Conservation (phyloP, 2,329 filamentous ascomycete species). For the Pestalotiopsis sp. region DNA sequence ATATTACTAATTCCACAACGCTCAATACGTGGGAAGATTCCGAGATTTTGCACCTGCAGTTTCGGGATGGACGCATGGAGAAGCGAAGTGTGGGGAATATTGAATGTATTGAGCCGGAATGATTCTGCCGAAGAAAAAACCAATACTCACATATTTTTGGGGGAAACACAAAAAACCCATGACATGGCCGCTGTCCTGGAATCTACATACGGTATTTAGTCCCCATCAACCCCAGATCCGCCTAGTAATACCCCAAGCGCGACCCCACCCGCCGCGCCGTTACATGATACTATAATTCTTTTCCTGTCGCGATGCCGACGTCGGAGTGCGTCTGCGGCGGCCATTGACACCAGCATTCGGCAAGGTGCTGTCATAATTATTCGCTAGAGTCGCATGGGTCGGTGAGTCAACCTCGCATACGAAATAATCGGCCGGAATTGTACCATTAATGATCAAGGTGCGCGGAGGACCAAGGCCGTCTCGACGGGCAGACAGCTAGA, state of each 20-base stretch:
- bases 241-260: neutral
- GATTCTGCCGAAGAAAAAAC: neutral
- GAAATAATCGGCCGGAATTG: neutral
- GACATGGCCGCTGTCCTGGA: neutral
- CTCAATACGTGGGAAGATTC: neutral
- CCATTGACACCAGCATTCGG: neutral
- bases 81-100: neutral
- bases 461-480: neutral
- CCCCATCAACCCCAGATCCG: neutral
- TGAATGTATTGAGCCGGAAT: neutral
- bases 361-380: neutral
- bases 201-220: too few species aligned
- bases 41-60: constrained; percentile 5
- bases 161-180: neutral
- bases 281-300: neutral
- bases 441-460: neutral
- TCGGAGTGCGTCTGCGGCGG: neutral
- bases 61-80: neutral
- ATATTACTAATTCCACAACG: neutral
- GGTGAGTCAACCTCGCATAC: neutral
- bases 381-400: neutral
- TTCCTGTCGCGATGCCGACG: neutral
- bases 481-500: neutral
- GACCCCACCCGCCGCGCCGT: neutral
- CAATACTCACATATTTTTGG: neutral